Conservation (phyloP, 176 grass and related monocot genomes). For the Ampelocalamus luodianensis region DNA sequence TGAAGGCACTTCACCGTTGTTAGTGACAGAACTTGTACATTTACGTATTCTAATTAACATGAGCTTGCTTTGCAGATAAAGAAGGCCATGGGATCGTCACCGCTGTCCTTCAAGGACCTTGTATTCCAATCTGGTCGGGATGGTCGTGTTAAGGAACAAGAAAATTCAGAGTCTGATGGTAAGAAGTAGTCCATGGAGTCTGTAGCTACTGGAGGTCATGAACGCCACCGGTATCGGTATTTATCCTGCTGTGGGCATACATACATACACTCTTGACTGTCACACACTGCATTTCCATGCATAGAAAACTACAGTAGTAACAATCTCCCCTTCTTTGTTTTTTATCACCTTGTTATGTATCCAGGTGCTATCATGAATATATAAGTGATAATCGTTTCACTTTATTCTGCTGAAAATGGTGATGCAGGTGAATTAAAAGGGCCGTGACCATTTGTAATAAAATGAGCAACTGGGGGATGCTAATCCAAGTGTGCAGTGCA, state of each 20-base stretch:
- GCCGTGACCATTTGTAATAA: no score
- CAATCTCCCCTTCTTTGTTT: background rate
- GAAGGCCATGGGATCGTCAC: conserved; percentile 48
- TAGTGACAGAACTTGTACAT: background rate
- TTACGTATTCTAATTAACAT: background rate
- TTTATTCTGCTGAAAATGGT: background rate
- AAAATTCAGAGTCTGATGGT: background rate
- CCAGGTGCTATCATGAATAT: background rate
- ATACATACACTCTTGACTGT: background rate
- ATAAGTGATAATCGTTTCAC: background rate
- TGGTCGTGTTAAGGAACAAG: background rate
- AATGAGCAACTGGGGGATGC: no score
- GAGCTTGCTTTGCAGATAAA: conserved; percentile 53
- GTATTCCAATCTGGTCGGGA: background rate
- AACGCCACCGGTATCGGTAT: background rate
- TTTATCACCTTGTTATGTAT: background rate
- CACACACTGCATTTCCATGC: background rate
- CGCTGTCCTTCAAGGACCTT: conserved; percentile 44
- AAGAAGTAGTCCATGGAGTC: background rate
- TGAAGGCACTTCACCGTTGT: background rate
- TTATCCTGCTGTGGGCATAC: background rate
- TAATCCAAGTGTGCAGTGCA: no score
- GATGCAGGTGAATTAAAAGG: no score
- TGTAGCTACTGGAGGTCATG: conserved; percentile 1
- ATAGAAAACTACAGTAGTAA: background rate